These are phyloP conservation scores for Pontederia crassipes DNA, from an alignment of 176 grass and related monocot genomes.

Conservation along the genomic window DNA sequence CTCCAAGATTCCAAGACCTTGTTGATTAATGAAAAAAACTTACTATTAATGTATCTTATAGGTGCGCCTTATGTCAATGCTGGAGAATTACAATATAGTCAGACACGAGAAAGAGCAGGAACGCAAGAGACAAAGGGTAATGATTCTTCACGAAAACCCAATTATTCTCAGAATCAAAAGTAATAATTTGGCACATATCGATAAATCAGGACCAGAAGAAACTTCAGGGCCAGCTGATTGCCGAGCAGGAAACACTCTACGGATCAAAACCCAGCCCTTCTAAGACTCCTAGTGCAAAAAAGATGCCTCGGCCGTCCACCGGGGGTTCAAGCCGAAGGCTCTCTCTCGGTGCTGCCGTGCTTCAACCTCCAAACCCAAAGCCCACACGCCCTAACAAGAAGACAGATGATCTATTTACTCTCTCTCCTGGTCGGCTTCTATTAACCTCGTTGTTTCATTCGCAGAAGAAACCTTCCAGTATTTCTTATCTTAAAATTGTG, in stretches of 20 bases:
- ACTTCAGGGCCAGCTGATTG: conserved; percentile 55
- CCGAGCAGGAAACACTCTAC: conserved; percentile 54
- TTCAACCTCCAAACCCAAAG: conserved; percentile 34
- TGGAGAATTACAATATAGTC: conserved; percentile 51
- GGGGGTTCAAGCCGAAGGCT: conserved; percentile 37
- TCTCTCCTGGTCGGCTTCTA: conserved; percentile 39
- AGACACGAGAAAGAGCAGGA: conserved; percentile 66
- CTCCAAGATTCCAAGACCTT: background rate
- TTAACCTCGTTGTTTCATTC: background rate
- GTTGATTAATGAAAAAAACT: too few relatives aligned
- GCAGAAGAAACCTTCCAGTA: background rate
- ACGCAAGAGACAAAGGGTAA: conserved; percentile 59
- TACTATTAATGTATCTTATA: conserved; percentile 8
- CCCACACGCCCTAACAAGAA: conserved; percentile 49
- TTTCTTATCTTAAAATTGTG: background rate
- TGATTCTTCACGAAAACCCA: background rate
- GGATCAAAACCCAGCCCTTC: conserved; percentile 77
- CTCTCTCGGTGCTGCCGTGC: conserved; percentile 62
- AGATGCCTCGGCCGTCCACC: conserved; percentile 31
- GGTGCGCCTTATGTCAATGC: conserved; percentile 52
- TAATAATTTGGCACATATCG: too few relatives aligned
- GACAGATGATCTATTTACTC: conserved; percentile 26
- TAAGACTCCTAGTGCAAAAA: conserved; percentile 45
- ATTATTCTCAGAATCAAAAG: too few relatives aligned
- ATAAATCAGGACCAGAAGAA: conserved; percentile 57